Evolutionary conservation across 1,284 basidiomycete species (phyloP).

Genomic region (Marasmius fiardii): DNA sequence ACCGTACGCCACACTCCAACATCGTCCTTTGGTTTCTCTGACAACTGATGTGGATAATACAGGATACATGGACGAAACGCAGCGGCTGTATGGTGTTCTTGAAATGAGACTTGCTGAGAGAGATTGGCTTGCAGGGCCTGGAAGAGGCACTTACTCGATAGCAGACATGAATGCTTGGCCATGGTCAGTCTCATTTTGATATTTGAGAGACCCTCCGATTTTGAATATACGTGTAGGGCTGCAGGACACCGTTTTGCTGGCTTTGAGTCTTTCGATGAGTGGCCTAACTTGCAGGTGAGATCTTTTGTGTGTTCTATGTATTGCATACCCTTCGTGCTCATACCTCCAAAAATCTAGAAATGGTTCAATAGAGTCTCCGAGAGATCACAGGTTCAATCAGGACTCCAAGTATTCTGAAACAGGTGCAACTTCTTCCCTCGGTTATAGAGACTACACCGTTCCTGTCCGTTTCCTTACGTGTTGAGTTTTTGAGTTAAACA

Average conservation of each 20-base stretch:
- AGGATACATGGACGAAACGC: constrained; percentile 77
- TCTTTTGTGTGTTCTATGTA: not conserved
- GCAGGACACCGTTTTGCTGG: constrained; percentile 41
- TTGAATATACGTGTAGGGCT: constrained; percentile 39
- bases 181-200: constrained; percentile 33
- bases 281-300: constrained; percentile 52
- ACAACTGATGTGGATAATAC: constrained; percentile 11
- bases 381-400: not conserved
- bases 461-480: too few species aligned
- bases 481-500: too few species aligned
- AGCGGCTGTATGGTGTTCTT: constrained; percentile 74
- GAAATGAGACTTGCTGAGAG: constrained; percentile 62
- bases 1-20: constrained; percentile 33
- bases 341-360: not conserved
- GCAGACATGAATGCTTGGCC: constrained; percentile 62
- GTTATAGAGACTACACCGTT: too few species aligned
- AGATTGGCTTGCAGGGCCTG: constrained; percentile 70
- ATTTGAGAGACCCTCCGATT: not conserved
- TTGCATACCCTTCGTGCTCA: not conserved
- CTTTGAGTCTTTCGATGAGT: constrained; percentile 51
- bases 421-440: constrained; percentile 12
- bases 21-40: constrained; percentile 1
- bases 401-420: not conserved
- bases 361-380: constrained; percentile 1
- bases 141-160: constrained; percentile 61